Evolutionary conservation across 805 yeast species (phyloP).

Genomic region (Metschnikowia henanensis): DNA sequence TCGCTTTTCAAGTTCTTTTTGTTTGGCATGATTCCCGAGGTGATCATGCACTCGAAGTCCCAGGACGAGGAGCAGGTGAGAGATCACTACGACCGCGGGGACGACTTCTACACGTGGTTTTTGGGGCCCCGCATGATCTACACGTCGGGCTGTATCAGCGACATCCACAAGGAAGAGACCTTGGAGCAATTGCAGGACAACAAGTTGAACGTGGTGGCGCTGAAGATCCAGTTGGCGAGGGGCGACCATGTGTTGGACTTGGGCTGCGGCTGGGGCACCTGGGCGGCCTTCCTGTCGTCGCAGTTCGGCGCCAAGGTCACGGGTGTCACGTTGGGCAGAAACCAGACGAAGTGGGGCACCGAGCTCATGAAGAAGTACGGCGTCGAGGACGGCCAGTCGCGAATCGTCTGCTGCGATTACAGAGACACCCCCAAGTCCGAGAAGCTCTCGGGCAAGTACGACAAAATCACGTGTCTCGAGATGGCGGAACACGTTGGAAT

Average conservation of each 20-base stretch:
- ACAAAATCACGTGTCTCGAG: slow-evolving; percentile 88
- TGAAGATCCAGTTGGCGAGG: slow-evolving; percentile 69
- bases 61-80: slow-evolving; percentile 97
- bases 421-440: slow-evolving; percentile 81
- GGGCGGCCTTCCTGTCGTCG: slow-evolving; percentile 80
- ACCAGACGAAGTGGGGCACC: slow-evolving; percentile 91
- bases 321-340: slow-evolving; percentile 86
- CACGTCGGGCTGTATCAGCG: slow-evolving; percentile 82
- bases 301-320: slow-evolving; percentile 85
- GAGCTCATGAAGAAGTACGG: slow-evolving; percentile 67
- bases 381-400: slow-evolving; percentile 64
- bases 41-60: slow-evolving; percentile 84
- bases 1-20: slow-evolving; percentile 77
- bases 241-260: slow-evolving; percentile 80
- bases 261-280: slow-evolving; percentile 97
- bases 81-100: slow-evolving; percentile 95
- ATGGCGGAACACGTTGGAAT: slow-evolving; percentile 98
- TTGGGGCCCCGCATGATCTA: slow-evolving; percentile 93
- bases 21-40: slow-evolving; percentile 90
- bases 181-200: slow-evolving; percentile 85
- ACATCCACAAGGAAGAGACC: slow-evolving; percentile 68
- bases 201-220: slow-evolving; percentile 84
- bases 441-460: slow-evolving; percentile 51
- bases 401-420: slow-evolving; percentile 81
- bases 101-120: slow-evolving; percentile 92